Evolutionary conservation across 495 filamentous ascomycete species (phyloP).

Genomic region (Apiosordaria backusii): DNA sequence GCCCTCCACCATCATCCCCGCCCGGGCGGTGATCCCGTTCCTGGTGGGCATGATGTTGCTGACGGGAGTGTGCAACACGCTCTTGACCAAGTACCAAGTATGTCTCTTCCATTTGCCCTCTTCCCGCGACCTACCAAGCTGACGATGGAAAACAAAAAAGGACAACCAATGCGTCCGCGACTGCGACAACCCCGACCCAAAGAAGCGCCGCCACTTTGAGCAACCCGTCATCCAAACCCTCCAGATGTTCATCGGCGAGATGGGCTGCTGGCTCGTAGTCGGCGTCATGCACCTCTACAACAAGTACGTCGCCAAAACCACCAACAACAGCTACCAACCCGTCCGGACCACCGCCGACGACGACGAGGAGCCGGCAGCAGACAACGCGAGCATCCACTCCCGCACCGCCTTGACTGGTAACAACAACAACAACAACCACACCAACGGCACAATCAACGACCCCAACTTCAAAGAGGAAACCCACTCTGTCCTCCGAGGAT

Average conservation of each 20-base stretch:
- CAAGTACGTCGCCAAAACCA: conserved; percentile 48
- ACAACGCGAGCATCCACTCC: conserved; percentile 46
- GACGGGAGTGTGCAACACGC: conserved; percentile 90
- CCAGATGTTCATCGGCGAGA: conserved; percentile 93
- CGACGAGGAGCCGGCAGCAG: conserved; percentile 36
- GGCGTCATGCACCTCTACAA: conserved; percentile 60
- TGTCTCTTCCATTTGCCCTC: conserved; percentile 11
- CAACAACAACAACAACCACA: background rate
- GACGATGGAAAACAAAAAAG: conserved; percentile 38
- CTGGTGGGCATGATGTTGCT: conserved; percentile 89
- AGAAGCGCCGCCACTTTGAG: conserved; percentile 68
- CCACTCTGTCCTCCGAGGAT: conserved; percentile 60
- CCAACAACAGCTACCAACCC: conserved; percentile 53
- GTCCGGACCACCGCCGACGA: conserved; percentile 43
- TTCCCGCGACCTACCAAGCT: background rate
- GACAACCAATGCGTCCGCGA: conserved; percentile 95
- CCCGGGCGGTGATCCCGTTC: conserved; percentile 66
- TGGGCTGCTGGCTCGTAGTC: conserved; percentile 88
- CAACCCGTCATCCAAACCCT: conserved; percentile 95
- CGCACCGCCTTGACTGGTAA: conserved; percentile 48
- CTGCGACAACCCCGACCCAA: conserved; percentile 74
- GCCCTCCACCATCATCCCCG: conserved; percentile 36
- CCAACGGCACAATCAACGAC: background rate
- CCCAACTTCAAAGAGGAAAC: background rate
- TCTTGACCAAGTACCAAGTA: conserved; percentile 95